A percentile compares a stretch with the other conserved stretches of the same genome.
These are phyloP conservation scores for Prunus fruticosa DNA, from an alignment of 306 rosid genomes.

Conservation along the genomic window DNA sequence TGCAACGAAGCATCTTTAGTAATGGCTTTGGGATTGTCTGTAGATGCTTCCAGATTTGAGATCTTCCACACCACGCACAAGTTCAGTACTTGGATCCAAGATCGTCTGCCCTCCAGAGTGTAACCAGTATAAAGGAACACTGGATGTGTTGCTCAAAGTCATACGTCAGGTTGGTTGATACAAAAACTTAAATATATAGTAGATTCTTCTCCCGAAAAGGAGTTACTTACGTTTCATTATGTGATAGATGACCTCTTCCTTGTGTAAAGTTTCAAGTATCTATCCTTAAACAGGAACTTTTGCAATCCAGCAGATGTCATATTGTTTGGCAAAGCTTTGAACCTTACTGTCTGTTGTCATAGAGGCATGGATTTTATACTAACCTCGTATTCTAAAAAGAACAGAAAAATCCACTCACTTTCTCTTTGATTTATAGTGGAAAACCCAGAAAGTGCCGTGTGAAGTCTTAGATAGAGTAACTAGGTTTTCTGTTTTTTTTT, in stretches of 20 bases:
- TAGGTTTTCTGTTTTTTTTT: not conserved
- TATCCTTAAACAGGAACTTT: not conserved
- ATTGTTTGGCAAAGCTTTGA: not conserved
- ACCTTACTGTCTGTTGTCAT: not conserved
- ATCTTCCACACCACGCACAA: constrained; percentile 26
- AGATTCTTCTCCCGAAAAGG: not conserved
- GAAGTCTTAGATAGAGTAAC: not conserved
- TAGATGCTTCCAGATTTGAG: constrained; percentile 50
- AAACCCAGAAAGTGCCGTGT: not conserved
- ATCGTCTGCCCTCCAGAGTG: constrained; percentile 45
- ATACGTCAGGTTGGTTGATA: constrained; percentile 65
- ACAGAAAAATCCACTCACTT: too few species aligned
- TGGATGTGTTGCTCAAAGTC: constrained; percentile 76
- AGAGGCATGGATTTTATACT: not conserved
- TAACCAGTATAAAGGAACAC: constrained; percentile 63
- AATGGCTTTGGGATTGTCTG: constrained; percentile 17
- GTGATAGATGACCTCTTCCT: not conserved
- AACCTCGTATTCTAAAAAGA: not conserved
- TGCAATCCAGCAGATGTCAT: not conserved
- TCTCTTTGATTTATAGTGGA: not conserved
- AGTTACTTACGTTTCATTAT: not conserved
- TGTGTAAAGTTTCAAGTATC: not conserved
- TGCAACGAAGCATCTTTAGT: not conserved
- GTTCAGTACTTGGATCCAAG: constrained; percentile 35
- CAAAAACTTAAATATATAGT: not conserved